phyloP scores from a whole-genome alignment of 257 asterid species.

The Echium plantagineum region DNA sequence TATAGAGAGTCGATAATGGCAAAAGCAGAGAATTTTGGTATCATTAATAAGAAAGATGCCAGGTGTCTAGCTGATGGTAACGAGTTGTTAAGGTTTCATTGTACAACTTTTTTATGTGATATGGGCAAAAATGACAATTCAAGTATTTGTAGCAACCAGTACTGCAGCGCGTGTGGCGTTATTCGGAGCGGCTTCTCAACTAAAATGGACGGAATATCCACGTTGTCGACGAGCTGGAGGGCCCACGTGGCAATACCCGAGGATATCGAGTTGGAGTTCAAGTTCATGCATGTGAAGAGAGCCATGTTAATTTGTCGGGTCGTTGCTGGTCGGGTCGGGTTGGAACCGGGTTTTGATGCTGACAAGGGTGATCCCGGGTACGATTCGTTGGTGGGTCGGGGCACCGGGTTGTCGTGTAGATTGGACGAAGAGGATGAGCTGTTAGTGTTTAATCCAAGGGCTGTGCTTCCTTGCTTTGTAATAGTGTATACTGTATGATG shows the following conservation, averaged over 20 bases:
- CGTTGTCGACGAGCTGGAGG: conserved; percentile 80
- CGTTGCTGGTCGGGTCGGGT: conserved; percentile 73
- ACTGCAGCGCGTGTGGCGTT: conserved; percentile 76
- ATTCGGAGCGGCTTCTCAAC: conserved; percentile 73
- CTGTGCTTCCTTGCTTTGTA: conserved; percentile 46
- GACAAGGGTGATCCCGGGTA: conserved; percentile 10
- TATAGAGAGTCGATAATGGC: conserved; percentile 9
- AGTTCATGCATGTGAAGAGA: conserved; percentile 10
- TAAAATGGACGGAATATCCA: conserved; percentile 43
- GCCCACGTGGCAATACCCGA: conserved; percentile 56
- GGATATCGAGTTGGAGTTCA: conserved; percentile 11
- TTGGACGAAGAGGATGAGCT: conserved; percentile 31
- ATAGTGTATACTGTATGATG: conserved; percentile 8
- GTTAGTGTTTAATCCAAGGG: conserved; percentile 42
- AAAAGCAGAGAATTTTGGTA: conserved; percentile 28
- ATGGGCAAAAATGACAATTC: conserved; percentile 76
- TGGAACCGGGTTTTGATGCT: conserved; percentile 23
- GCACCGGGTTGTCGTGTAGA: conserved; percentile 19
- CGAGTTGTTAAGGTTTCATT: conserved; percentile 85
- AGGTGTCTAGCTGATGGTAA: conserved; percentile 97
- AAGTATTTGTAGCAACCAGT: conserved; percentile 64
- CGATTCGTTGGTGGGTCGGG: conserved; percentile 34
- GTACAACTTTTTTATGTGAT: conserved; percentile 63
- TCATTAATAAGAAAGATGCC: conserved; percentile 45
- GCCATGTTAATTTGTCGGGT: conserved; percentile 96